Conservation (phyloP, 2,329 filamentous ascomycete genomes). For the Aschersonia sp. region DNA sequence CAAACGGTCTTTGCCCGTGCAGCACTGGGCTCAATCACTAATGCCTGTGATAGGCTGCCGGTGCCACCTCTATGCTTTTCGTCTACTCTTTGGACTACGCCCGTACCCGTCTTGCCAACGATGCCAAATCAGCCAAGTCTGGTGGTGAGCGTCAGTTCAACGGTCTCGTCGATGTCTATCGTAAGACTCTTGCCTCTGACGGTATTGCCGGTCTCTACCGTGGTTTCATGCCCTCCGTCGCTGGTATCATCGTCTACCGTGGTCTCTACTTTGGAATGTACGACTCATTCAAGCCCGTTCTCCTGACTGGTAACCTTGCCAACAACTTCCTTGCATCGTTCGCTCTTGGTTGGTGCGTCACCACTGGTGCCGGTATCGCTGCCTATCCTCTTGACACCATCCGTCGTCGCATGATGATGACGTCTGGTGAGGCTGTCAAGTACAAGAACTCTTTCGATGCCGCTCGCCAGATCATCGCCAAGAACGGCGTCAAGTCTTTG, state of each 20-base stretch:
- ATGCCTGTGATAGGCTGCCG: constrained; percentile 53
- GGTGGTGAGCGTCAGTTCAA: constrained; percentile 99
- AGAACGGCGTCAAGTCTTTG: constrained; percentile 95
- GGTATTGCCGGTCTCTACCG: constrained; percentile 99
- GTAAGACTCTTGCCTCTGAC: constrained; percentile 97
- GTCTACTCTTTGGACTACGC: constrained; percentile 99
- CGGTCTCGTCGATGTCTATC: constrained; percentile 98
- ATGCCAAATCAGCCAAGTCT: constrained; percentile 95
- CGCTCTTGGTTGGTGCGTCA: constrained; percentile 96
- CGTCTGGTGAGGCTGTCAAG: constrained; percentile 93
- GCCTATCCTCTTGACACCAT: constrained; percentile 99
- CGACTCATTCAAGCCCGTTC: constrained; percentile 99
- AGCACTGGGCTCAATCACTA: background rate
- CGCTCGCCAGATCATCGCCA: constrained; percentile 89
- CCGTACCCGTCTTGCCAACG: constrained; percentile 99
- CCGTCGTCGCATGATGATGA: constrained; percentile 99
- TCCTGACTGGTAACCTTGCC: constrained; percentile 80
- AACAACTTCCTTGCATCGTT: constrained; percentile 99
- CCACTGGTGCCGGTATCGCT: constrained; percentile 99
- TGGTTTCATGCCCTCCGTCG: constrained; percentile 99
- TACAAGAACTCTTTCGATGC: constrained; percentile 96
- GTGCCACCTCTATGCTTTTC: constrained; percentile 99
- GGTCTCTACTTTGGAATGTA: constrained; percentile 99
- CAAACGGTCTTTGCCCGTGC: background rate
- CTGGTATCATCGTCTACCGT: constrained; percentile 99